Base-by-base conservation (phyloP, 2,329 filamentous ascomycete species). In the Colletotrichum sidae region DNA sequence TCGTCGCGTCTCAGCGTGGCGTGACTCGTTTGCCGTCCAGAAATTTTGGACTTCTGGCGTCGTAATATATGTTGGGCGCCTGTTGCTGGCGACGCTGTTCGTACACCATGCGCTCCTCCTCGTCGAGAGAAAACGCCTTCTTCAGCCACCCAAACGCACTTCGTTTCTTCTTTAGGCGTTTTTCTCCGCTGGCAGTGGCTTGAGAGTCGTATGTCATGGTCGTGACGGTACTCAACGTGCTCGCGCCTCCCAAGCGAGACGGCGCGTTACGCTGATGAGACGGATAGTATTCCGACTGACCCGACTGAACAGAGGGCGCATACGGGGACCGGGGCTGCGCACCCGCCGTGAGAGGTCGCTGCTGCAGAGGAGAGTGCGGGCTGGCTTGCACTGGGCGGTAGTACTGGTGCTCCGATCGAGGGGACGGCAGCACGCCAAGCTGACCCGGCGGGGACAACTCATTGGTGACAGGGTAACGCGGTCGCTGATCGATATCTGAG, bases 71-170 rank as follows among this genome's bases (percentile, higher is more conserved):
- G 61, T 84, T 82, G 0, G 73, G 75, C 11, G 72, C 63, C 62
- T 83, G 78, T 70, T 81, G 80, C 8, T 80, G 78, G 71, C 80
- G 84, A 62, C 84, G 82, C 50, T 84, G 83, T 72, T 90, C 87
- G 68, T 88, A 90, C 9, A 83, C 83, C 8, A 82, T 80, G 56
- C 83, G 83, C 74, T 90, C 88, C 52, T 90, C 86, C 25, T 90
- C 88, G 66, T 89, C 87, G 34, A 90, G 76, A 39, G 84, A 86
- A 56, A 90, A 90, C 1, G 88, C 88, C 77, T 90, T 90, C 75
- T 90, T 90, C 60, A 90, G 75, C 88, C 88, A 90, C 2, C 88
- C 88, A 71, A 90, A 89, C 1, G 87, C 86, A 70, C 88, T 90
- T 68, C 86, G 84, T 80, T 90, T 90, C 79, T 90, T 90, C 75